phyloP scores from a whole-genome alignment of 306 rosid genomes.

The Cucumis cinereus region DNA sequence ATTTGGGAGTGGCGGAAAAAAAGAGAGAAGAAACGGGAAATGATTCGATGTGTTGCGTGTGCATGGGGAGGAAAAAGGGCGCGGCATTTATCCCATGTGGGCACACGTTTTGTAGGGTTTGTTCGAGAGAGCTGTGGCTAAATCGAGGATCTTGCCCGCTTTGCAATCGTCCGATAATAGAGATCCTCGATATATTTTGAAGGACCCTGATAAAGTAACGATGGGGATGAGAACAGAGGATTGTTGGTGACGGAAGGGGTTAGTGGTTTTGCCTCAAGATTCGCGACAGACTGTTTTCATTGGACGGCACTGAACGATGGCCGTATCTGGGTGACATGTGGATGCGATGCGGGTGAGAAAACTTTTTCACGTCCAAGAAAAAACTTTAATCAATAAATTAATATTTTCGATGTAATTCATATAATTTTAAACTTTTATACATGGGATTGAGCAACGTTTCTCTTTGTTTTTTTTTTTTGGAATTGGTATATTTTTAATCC shows the following conservation, averaged over 20 bases:
- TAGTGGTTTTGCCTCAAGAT: conserved; percentile 3
- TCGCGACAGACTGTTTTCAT: conserved; percentile 5
- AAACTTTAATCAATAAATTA: background rate
- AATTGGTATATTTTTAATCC: too few species aligned
- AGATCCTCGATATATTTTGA: conserved; percentile 78
- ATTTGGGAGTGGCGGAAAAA: conserved; percentile 2
- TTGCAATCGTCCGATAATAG: conserved; percentile 81
- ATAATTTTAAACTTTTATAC: background rate
- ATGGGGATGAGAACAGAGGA: background rate
- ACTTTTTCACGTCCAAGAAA: background rate
- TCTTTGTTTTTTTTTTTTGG: background rate
- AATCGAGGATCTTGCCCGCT: conserved; percentile 92
- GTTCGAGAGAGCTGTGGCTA: conserved; percentile 91
- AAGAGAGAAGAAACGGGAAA: conserved; percentile 21
- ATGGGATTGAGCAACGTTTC: background rate
- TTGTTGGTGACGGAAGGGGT: background rate
- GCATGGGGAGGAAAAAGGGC: conserved; percentile 79
- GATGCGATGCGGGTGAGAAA: background rate
- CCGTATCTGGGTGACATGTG: background rate
- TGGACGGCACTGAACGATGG: conserved; percentile 7
- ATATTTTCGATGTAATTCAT: background rate
- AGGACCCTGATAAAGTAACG: background rate
- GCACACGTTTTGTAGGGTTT: conserved; percentile 91
- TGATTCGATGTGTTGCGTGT: conserved; percentile 88
- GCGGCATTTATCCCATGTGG: conserved; percentile 98